phyloP scores from a whole-genome alignment of 2,329 filamentous ascomycete genomes.

The Hymenoscyphus linearis region DNA sequence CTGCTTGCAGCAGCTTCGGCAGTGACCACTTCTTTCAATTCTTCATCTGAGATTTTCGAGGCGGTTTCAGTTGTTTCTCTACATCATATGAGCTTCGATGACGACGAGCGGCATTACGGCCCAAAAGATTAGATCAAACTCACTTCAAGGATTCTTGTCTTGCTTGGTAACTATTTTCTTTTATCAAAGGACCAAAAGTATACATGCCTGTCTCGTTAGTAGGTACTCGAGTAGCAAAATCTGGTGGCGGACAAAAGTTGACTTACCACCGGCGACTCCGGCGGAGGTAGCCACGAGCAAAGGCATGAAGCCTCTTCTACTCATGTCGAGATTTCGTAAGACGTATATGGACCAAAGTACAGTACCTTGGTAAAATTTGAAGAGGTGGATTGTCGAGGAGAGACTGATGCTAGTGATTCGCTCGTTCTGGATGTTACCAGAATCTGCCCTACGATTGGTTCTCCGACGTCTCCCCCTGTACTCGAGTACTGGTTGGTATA shows the following conservation, averaged over 20 bases:
- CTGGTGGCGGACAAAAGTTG: not conserved
- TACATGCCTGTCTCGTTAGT: not conserved
- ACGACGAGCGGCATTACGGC: not conserved
- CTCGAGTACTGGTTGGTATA: too few species aligned
- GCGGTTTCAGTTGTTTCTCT: not conserved
- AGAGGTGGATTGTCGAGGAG: not conserved
- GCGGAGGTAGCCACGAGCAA: not conserved
- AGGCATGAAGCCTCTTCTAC: not conserved
- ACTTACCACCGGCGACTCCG: not conserved
- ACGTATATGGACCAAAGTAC: not conserved
- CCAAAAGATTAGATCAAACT: not conserved
- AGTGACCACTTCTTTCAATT: not conserved
- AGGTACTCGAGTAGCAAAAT: too few species aligned
- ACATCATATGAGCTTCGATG: not conserved
- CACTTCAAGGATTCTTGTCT: not conserved
- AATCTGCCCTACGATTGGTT: not conserved
- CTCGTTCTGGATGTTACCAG: not conserved
- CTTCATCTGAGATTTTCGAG: not conserved
- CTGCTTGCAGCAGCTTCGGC: conserved; percentile 13
- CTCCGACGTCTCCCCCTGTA: too few species aligned
- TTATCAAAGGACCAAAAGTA: not conserved
- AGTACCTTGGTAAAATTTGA: not conserved
- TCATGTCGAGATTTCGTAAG: not conserved
- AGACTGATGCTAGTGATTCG: not conserved
- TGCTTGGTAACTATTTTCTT: not conserved